A percentile compares a stretch with the other conserved stretches of the same genome.
phyloP scores from a whole-genome alignment of 2,329 filamentous ascomycete genomes.

The Xylariomycetidae sp. region DNA sequence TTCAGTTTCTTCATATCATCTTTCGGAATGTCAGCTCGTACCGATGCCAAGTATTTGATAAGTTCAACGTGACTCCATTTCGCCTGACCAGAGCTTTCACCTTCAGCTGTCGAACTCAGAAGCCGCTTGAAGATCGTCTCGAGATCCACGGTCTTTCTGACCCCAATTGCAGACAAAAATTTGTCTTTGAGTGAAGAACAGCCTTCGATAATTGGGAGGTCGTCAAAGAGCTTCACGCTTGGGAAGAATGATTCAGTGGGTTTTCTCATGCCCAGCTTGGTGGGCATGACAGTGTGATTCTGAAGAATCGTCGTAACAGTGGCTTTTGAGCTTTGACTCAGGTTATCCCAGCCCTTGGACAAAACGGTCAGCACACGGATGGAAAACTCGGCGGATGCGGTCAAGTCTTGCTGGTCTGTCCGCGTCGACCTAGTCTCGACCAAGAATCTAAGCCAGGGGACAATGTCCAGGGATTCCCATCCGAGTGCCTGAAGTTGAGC shows the following conservation, averaged over 20 bases:
- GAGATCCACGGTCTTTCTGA: constrained; percentile 91
- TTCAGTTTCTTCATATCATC: constrained; percentile 77
- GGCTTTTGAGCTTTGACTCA: constrained; percentile 62
- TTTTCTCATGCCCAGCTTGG: constrained; percentile 82
- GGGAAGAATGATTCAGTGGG: constrained; percentile 87
- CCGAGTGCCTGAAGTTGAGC: constrained; percentile 73
- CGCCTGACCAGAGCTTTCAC: constrained; percentile 45
- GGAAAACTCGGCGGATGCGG: constrained; percentile 68
- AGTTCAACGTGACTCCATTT: constrained; percentile 93
- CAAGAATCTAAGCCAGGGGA: constrained; percentile 81
- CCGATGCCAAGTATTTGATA: constrained; percentile 89
- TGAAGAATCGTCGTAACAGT: constrained; percentile 62
- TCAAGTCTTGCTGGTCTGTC: constrained; percentile 63
- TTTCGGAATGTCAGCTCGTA: constrained; percentile 79
- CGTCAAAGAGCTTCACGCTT: constrained; percentile 91
- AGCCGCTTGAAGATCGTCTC: constrained; percentile 89
- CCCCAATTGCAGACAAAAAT: constrained; percentile 75
- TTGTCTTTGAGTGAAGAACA: constrained; percentile 85
- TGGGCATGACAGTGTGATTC: constrained; percentile 74
- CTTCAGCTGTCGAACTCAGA: constrained; percentile 54
- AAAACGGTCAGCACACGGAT: constrained; percentile 71
- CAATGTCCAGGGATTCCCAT: constrained; percentile 80
- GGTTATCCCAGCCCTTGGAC: constrained; percentile 86
- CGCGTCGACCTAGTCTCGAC: constrained; percentile 61
- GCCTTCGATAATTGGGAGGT: constrained; percentile 75